Conservation (phyloP, 106 monocot species). For the Triglochin maritima region DNA sequence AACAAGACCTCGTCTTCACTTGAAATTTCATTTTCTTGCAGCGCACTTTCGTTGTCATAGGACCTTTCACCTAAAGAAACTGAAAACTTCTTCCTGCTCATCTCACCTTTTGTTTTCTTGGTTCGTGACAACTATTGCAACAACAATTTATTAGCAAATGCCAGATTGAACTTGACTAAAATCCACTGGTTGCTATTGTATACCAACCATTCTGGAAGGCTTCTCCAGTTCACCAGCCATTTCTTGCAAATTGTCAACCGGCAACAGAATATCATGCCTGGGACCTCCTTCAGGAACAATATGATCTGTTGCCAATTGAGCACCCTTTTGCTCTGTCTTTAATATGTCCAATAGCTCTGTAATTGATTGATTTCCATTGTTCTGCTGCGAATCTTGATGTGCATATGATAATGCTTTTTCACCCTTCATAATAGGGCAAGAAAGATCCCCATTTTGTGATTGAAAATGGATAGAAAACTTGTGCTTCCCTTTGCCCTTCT, state of each 20-base stretch:
- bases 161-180: background rate
- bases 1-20: slow-evolving; percentile 60
- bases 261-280: slow-evolving; percentile 34
- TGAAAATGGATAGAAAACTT: slow-evolving; percentile 37
- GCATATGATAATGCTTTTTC: slow-evolving; percentile 19
- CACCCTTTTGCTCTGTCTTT: slow-evolving; percentile 12
- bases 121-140: slow-evolving; percentile 14
- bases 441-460: slow-evolving; percentile 1
- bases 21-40: slow-evolving; percentile 24
- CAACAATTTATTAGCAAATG: background rate
- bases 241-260: slow-evolving; percentile 43
- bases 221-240: slow-evolving; percentile 8
- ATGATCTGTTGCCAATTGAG: background rate
- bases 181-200: background rate
- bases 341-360: slow-evolving; percentile 32
- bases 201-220: slow-evolving; percentile 27
- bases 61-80: slow-evolving; percentile 23
- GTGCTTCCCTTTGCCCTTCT: slow-evolving; percentile 25
- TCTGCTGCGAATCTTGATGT: slow-evolving; percentile 4
- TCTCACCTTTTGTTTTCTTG: slow-evolving; percentile 16
- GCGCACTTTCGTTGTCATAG: slow-evolving; percentile 50
- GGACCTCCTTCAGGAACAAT: slow-evolving; percentile 8
- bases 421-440: background rate
- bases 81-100: slow-evolving; percentile 26
- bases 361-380: slow-evolving; percentile 14